These are phyloP conservation scores for Naganishia antarctica DNA, from an alignment of 768 basidiomycete species.

Conservation along the genomic window DNA sequence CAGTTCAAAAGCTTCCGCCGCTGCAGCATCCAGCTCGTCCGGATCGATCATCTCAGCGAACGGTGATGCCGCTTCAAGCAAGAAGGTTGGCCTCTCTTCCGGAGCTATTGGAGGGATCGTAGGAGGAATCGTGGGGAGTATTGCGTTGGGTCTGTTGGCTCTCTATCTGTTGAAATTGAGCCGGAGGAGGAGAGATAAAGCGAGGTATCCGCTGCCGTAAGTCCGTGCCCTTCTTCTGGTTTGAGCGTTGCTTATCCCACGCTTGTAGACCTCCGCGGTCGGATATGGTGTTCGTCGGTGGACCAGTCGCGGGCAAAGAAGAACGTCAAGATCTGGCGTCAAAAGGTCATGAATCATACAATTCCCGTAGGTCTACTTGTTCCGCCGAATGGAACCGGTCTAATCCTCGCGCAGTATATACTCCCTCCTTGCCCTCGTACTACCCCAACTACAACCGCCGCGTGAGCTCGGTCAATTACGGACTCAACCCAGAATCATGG, in stretches of 20 bases:
- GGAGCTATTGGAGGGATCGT: slow-evolving; percentile 45
- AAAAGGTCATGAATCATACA: slow-evolving; percentile 8
- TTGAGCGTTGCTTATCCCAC: not conserved
- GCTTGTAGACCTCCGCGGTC: slow-evolving; percentile 9
- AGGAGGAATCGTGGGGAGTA: slow-evolving; percentile 36
- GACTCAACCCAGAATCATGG: not conserved
- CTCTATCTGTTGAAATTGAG: slow-evolving; percentile 30
- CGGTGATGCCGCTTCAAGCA: not conserved
- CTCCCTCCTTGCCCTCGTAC: slow-evolving; percentile 13
- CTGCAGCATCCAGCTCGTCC: not conserved
- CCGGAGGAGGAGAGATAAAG: slow-evolving; percentile 19
- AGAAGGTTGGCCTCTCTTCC: not conserved
- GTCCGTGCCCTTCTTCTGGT: not conserved
- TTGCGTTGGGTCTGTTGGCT: slow-evolving; percentile 32
- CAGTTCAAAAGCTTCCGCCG: not conserved
- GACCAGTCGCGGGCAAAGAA: not conserved
- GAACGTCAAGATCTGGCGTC: not conserved
- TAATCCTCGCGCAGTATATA: not conserved
- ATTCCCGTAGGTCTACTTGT: slow-evolving; percentile 7
- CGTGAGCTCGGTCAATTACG: not conserved
- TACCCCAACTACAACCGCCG: slow-evolving; percentile 15
- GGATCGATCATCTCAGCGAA: slow-evolving; percentile 5
- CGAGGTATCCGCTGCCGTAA: slow-evolving; percentile 23
- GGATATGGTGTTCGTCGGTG: slow-evolving; percentile 3
- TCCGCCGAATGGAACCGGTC: not conserved